Evolutionary conservation across 2,329 filamentous ascomycete genomes (phyloP).

Genomic region (Aphanocladium album): DNA sequence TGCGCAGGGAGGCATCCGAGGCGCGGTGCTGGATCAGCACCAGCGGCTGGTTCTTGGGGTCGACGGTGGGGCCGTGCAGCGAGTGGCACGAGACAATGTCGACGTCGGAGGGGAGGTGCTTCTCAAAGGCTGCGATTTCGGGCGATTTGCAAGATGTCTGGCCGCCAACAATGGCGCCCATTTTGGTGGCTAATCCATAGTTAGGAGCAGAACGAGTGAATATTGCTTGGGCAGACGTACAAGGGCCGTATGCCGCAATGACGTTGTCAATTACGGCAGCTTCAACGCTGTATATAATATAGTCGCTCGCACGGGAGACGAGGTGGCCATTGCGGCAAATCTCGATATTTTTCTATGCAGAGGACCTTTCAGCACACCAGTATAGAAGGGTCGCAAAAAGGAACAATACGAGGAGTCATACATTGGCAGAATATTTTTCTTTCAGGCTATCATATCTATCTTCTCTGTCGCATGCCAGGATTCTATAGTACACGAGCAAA

Average conservation of each 20-base stretch:
- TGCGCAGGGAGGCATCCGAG: conserved; percentile 65
- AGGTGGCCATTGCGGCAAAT: conserved; percentile 92
- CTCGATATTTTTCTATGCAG: conserved; percentile 63
- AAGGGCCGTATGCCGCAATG: conserved; percentile 85
- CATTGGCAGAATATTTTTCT: conserved; percentile 79
- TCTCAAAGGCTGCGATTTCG: conserved; percentile 89
- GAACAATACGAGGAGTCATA: conserved; percentile 45
- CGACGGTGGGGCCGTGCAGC: conserved; percentile 86
- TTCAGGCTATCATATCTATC: conserved; percentile 78
- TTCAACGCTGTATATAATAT: conserved; percentile 98
- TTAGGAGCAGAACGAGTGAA: conserved; percentile 12
- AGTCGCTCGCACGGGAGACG: conserved; percentile 94
- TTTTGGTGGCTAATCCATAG: conserved; percentile 69
- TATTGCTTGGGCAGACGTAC: conserved; percentile 46
- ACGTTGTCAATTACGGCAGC: conserved; percentile 84
- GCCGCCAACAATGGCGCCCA: conserved; percentile 90
- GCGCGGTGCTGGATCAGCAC: conserved; percentile 93
- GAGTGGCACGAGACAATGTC: conserved; percentile 96
- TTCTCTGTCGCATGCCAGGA: conserved; percentile 90
- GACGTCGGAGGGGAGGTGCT: conserved; percentile 79
- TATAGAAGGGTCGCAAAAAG: conserved; percentile 16
- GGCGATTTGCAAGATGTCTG: conserved; percentile 98
- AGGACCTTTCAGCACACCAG: conserved; percentile 45
- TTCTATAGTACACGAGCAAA: conserved; percentile 47
- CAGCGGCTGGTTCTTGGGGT: conserved; percentile 82